Evolutionary conservation across 805 yeast species (phyloP), one percentile per base, ranked within the genome.

Genomic region (Candida coquimbonensis): DNA sequence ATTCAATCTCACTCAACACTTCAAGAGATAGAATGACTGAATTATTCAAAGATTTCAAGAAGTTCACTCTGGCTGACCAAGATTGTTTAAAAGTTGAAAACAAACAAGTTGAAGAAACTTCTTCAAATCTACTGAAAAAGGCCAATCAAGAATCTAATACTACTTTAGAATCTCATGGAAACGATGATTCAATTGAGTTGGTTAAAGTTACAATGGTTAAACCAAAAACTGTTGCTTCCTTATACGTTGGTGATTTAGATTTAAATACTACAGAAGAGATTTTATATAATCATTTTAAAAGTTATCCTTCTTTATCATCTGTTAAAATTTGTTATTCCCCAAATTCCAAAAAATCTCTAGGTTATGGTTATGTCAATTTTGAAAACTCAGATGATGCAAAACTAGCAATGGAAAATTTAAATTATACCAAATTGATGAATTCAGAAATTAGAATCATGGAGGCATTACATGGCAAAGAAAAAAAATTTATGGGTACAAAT

Each of bases 341-440:
- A 25, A 64, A 66, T 31, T 67, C 76, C n/a, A 74, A 74, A 24
- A 64, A 70, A 41, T 77, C 89, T 1, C 64, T 87, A 46, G 84
- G 88, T 3, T 83, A 84, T 62, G 93, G 88, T 0, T 85, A 83
- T 59, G 80, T 83, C 17, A 82, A 84, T 46, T 83, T 81, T 58
- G 62, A 64, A 8, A 63, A 60, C 5, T 67, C 68, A 38, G 55
- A 62, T 9, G 82, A 77, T 44, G 87, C 87, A 0, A 70, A 70
- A 35, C 44, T 47, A 32, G 88, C 87, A 3, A 67, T 77, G 40
- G 80, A 75, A 40, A 70, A 75, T 9, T 72, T 81, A 63, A 83
- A 80, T 59, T 77, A 74, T 52, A 67, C 68, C 4, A 53, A 53
- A 0, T 52, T 77, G 0, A 50, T 59, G 25, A 65, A 62, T 13